Base-by-base conservation (phyloP, 2,329 filamentous ascomycete species). In the Pseudogymnoascus sp. region DNA sequence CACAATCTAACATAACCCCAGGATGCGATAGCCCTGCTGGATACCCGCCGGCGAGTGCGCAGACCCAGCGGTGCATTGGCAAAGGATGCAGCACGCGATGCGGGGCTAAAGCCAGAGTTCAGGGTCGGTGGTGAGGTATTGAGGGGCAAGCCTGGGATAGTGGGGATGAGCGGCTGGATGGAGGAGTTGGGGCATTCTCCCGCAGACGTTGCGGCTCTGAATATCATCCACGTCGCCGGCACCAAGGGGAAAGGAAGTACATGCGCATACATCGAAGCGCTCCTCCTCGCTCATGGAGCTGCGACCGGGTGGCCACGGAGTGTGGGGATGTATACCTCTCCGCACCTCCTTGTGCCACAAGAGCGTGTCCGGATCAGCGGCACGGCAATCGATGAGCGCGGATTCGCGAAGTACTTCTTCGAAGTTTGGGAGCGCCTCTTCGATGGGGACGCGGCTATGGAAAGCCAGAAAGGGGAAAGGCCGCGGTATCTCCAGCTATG, bases 81-180 rank as follows among this genome's bases (percentile, higher is more conserved):
- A 8, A 16, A 8, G 4, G 40, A 42, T 2, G 40, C 16, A 10
- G 40, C 16, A 2, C 16, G 40, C 8, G 40, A 42, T 42, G 40
- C 40, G 2, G 40, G 40, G 8, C 8, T 42, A 10, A 42, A 42
- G 40, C 40, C 16, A 10, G 16, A 42, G 5, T 5, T 18, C 4
- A 42, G 40, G 10, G 40, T 42, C 5, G 40, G 40, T 2, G 40
- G 40, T 10, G 40, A 16, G 40, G 40, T 21, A 10, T 42, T 42
- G 16, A 42, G 16, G 40, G 40, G 40, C 16, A 42, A 18, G 40
- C 40, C 40, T 12, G 40, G 40, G 40, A 85, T 95, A 50, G 84
- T 84, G 2, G 90, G 96, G 75, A 96, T 95, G 86, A 81, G 85
- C 66, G 83, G 86, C 65, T 96, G 90, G 83, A 84, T 90, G 72